Percentiles rank a stretch among this genome's conserved stretches.
phyloP scores from a whole-genome alignment of 495 filamentous ascomycete species.

The Annulohypoxylon maeteangense region DNA sequence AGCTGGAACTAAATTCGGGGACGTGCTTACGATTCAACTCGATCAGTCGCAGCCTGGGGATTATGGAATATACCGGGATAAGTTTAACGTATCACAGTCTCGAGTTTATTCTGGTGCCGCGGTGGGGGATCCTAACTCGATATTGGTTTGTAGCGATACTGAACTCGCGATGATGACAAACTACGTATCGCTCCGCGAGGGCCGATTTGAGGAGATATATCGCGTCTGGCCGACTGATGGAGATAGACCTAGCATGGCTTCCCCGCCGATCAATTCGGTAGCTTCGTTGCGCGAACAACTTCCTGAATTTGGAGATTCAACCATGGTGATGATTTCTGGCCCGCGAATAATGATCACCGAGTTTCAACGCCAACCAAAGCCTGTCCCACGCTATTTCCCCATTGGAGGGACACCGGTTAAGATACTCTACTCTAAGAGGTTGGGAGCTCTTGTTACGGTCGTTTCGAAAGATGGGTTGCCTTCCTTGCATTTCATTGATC shows the following conservation, averaged over 20 bases:
- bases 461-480: slow-evolving; percentile 52
- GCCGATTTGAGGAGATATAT: slow-evolving; percentile 38
- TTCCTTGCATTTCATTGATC: slow-evolving; percentile 60
- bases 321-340: slow-evolving; percentile 55
- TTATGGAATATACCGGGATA: slow-evolving; percentile 19
- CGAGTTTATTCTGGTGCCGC: slow-evolving; percentile 34
- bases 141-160: slow-evolving; percentile 42
- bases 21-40: slow-evolving; percentile 52
- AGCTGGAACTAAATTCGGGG: slow-evolving; percentile 57
- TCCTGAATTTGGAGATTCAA: slow-evolving; percentile 38
- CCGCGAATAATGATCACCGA: slow-evolving; percentile 61
- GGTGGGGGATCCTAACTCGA: slow-evolving; percentile 25
- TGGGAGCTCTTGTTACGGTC: slow-evolving; percentile 64
- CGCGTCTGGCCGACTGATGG: slow-evolving; percentile 56
- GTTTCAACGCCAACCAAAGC: slow-evolving; percentile 57
- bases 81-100: slow-evolving; percentile 33
- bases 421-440: slow-evolving; percentile 62
- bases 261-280: slow-evolving; percentile 48
- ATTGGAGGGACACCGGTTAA: slow-evolving; percentile 62
- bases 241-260: slow-evolving; percentile 43
- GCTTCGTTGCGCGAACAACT: slow-evolving; percentile 43
- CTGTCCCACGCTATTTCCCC: slow-evolving; percentile 63
- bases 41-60: neutral
- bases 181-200: neutral
- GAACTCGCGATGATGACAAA: slow-evolving; percentile 43